These are phyloP conservation scores for Hygrophorus pudorinus DNA, from an alignment of 768 basidiomycete species.

Conservation along the genomic window DNA sequence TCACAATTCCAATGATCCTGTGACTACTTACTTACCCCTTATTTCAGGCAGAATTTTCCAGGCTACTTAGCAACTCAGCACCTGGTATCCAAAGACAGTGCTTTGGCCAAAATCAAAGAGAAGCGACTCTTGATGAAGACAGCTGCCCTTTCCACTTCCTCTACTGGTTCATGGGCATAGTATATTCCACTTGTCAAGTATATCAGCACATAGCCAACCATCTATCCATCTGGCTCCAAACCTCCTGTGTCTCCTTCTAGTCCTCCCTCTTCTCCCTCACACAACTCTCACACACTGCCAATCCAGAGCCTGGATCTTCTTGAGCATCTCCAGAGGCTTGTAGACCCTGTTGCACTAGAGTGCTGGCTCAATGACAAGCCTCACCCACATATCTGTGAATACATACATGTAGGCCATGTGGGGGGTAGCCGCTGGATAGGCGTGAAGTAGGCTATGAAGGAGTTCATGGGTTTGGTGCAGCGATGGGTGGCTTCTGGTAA, in stretches of 20 bases:
- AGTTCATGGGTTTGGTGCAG: slow-evolving; percentile 40
- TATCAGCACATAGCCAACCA: slow-evolving; percentile 34
- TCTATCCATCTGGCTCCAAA: slow-evolving; percentile 52
- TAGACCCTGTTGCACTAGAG: slow-evolving; percentile 49
- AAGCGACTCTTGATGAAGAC: too few species aligned
- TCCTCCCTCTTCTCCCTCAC: slow-evolving; percentile 49
- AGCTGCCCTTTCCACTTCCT: too few species aligned
- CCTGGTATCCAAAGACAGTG: too few species aligned
- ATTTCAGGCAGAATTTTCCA: too few species aligned
- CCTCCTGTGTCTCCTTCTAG: slow-evolving; percentile 51
- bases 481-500: slow-evolving; percentile 23
- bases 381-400: slow-evolving; percentile 66
- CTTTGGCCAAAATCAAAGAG: too few species aligned
- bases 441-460: slow-evolving; percentile 57
- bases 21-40: too few species aligned
- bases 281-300: slow-evolving; percentile 59
- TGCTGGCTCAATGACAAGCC: slow-evolving; percentile 57
- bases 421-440: slow-evolving; percentile 52
- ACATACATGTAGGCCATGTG: slow-evolving; percentile 71
- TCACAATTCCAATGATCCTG: too few species aligned
- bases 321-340: slow-evolving; percentile 63
- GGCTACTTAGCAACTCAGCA: too few species aligned
- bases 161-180: too few species aligned
- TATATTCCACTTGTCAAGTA: too few species aligned
- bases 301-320: slow-evolving; percentile 44